Percentiles rank a stretch among this genome's conserved stretches.
Conservation (phyloP, 23 red algal genomes). For the Gracilaria caudata region DNA sequence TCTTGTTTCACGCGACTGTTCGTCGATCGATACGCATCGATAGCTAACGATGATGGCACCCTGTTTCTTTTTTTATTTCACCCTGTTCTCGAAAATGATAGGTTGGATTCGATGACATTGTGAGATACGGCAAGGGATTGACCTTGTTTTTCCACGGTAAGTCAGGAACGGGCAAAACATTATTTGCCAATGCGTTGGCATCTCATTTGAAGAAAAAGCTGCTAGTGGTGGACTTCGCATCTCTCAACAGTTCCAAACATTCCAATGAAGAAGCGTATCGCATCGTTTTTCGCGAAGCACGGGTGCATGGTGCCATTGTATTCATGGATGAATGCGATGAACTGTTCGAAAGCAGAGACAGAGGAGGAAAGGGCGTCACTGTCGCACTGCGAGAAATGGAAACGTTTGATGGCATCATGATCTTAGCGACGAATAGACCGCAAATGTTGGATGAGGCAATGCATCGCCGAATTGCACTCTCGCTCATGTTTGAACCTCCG, state of each 20-base stretch:
- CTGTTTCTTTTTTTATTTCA: neutral
- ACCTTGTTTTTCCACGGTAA: conserved; percentile 72
- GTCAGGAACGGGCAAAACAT: conserved; percentile 69
- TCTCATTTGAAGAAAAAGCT: conserved; percentile 71
- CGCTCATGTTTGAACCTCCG: conserved; percentile 58
- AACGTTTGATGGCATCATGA: conserved; percentile 77
- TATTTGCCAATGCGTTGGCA: conserved; percentile 70
- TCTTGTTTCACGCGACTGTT: too few species aligned
- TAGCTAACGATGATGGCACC: conserved; percentile 1
- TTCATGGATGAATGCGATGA: conserved; percentile 77
- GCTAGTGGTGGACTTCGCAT: conserved; percentile 70
- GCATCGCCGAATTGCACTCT: conserved; percentile 64
- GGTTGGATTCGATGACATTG: conserved; percentile 79
- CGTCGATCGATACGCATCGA: neutral
- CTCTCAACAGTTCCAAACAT: conserved; percentile 68
- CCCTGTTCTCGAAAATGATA: neutral
- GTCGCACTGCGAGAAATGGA: conserved; percentile 72
- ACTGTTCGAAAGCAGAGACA: conserved; percentile 62
- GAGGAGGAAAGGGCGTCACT: conserved; percentile 67
- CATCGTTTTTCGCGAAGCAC: conserved; percentile 67
- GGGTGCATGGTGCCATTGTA: conserved; percentile 67
- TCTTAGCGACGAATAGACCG: conserved; percentile 70
- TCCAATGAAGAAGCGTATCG: conserved; percentile 64
- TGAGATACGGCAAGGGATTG: conserved; percentile 74
- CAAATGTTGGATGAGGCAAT: conserved; percentile 73